Evolutionary conservation across 441 rosid species (phyloP).

Genomic region (California macrophylla): DNA sequence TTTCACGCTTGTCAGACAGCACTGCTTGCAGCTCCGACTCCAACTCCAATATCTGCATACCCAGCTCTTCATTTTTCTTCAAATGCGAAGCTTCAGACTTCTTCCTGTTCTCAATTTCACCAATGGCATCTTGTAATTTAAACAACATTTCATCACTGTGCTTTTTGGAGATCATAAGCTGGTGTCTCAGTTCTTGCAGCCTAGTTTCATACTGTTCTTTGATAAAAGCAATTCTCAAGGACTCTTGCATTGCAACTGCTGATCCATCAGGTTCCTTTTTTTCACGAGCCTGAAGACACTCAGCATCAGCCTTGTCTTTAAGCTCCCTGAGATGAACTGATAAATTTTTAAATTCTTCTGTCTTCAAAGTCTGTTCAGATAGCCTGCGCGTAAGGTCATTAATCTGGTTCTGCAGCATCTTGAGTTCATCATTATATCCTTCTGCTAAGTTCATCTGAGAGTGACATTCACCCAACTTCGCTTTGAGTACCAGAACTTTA

Average conservation of each 20-base stretch:
- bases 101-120: conserved; percentile 67
- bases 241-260: conserved; percentile 64
- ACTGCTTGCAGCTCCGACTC: conserved; percentile 61
- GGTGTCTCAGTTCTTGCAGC: conserved; percentile 78
- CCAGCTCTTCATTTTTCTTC: conserved; percentile 76
- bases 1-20: conserved; percentile 68
- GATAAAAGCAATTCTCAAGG: conserved; percentile 90
- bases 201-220: conserved; percentile 86
- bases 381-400: conserved; percentile 58
- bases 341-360: conserved; percentile 83
- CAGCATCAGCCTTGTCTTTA: conserved; percentile 79
- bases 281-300: conserved; percentile 44
- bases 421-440: conserved; percentile 32
- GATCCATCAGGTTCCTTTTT: conserved; percentile 49
- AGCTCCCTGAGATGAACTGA: conserved; percentile 77
- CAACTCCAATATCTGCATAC: conserved; percentile 55
- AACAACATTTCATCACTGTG: conserved; percentile 83
- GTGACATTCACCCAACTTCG: conserved; percentile 45
- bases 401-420: conserved; percentile 38
- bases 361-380: conserved; percentile 71
- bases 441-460: conserved; percentile 29
- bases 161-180: conserved; percentile 71
- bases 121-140: conserved; percentile 86
- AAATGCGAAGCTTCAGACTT: conserved; percentile 68
- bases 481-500: conserved; percentile 41